Percentiles rank a stretch among this genome's conserved stretches.
phyloP scores from a whole-genome alignment of 371 early-diverging fungal species.

The Apophysomyces trapeziformis region DNA sequence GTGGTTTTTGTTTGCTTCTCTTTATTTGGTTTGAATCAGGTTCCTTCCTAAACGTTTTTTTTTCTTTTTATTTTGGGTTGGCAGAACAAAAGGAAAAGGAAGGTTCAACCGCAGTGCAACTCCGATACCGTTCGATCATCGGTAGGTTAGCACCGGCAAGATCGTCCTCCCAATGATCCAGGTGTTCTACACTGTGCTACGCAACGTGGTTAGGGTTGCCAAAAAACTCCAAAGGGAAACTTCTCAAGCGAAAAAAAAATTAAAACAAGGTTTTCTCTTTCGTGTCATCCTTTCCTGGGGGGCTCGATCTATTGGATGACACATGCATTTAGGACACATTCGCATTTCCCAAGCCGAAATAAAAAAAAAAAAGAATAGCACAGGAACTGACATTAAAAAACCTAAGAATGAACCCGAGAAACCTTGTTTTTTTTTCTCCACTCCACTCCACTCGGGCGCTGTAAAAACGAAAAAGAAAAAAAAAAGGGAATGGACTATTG shows the following conservation, averaged over 20 bases:
- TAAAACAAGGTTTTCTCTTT: not conserved
- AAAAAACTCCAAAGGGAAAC: not conserved
- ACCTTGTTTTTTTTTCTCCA: too few species aligned
- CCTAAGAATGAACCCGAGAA: too few species aligned
- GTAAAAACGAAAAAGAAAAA: too few species aligned
- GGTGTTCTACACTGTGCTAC: slow-evolving; percentile 3
- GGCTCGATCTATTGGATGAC: not conserved
- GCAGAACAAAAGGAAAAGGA: not conserved
- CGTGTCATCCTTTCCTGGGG: slow-evolving; percentile 1
- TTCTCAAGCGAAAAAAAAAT: not conserved
- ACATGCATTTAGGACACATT: slow-evolving; percentile 1
- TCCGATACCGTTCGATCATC: not conserved
- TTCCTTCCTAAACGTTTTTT: too few species aligned
- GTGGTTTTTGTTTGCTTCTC: too few species aligned
- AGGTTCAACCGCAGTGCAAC: not conserved
- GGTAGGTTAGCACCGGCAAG: not conserved
- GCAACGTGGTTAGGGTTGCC: slow-evolving; percentile 3
- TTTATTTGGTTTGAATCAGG: too few species aligned
- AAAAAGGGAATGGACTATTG: too few species aligned
- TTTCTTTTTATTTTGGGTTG: not conserved
- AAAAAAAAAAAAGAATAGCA: too few species aligned
- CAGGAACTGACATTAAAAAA: too few species aligned
- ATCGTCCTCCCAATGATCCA: slow-evolving; percentile 3
- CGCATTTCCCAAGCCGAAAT: not conserved
- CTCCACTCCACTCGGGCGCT: too few species aligned